These are phyloP conservation scores for Ustilaginoidea virens DNA, from an alignment of 2,329 filamentous ascomycete genomes.

Conservation along the genomic window DNA sequence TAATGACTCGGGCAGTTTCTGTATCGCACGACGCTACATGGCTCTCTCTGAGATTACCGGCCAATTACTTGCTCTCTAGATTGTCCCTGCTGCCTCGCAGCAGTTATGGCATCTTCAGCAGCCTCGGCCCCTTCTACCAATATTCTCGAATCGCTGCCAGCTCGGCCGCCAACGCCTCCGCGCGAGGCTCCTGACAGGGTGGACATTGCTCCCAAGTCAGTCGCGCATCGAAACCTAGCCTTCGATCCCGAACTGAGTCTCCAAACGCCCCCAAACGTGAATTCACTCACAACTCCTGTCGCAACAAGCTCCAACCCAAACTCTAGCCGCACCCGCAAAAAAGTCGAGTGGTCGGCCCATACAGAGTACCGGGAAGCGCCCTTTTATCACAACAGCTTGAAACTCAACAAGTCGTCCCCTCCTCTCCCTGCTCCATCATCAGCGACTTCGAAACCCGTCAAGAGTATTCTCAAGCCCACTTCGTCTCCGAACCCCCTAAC, in stretches of 20 bases:
- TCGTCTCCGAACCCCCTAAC: slow-evolving; percentile 30
- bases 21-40: slow-evolving; percentile 4
- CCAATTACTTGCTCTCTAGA: slow-evolving; percentile 18
- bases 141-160: slow-evolving; percentile 34
- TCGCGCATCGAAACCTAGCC: slow-evolving; percentile 18
- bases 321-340: slow-evolving; percentile 32
- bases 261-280: slow-evolving; percentile 36
- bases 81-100: slow-evolving; percentile 22
- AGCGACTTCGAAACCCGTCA: slow-evolving; percentile 29
- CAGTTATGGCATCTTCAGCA: slow-evolving; percentile 26
- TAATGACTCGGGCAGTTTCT: too few relatives aligned
- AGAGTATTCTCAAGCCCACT: slow-evolving; percentile 66
- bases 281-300: slow-evolving; percentile 27
- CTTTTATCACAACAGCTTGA: slow-evolving; percentile 24
- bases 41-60: slow-evolving; percentile 2
- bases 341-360: slow-evolving; percentile 40
- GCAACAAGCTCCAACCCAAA: slow-evolving; percentile 25
- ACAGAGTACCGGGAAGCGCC: slow-evolving; percentile 42
- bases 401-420: slow-evolving; percentile 21
- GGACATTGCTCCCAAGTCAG: slow-evolving; percentile 19
- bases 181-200: slow-evolving; percentile 31
- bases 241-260: slow-evolving; percentile 21
- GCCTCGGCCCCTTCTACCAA: slow-evolving; percentile 17
- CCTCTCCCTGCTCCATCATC: slow-evolving; percentile 25
- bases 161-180: slow-evolving; percentile 54